These are phyloP conservation scores for Mucor plumbeus DNA, from an alignment of 371 early-diverging fungal species.

Conservation along the genomic window DNA sequence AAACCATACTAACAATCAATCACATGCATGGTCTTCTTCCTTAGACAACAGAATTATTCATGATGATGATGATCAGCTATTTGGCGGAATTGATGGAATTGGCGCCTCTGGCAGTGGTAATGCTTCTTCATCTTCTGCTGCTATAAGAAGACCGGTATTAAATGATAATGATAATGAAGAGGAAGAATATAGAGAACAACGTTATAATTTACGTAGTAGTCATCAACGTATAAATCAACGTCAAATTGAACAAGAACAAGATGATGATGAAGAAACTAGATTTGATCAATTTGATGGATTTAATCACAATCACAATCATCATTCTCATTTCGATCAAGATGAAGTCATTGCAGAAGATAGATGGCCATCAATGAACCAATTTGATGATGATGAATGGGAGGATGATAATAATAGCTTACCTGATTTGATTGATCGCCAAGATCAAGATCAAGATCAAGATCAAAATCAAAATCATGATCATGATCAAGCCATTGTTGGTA, in stretches of 20 bases:
- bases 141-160: too few species aligned
- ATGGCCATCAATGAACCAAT: constrained; percentile 1
- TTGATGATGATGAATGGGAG: constrained; percentile 8
- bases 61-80: constrained; percentile 12
- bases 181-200: background rate
- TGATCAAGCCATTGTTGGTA: constrained; percentile 1
- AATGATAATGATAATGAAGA: background rate
- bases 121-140: background rate
- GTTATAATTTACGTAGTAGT: background rate
- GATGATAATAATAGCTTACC: constrained; percentile 16
- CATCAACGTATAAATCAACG: background rate
- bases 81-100: constrained; percentile 5
- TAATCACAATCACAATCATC: background rate
- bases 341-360: background rate
- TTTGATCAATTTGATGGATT: background rate
- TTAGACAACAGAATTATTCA: background rate
- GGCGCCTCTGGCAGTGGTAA: background rate
- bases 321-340: background rate
- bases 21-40: constrained; percentile 6
- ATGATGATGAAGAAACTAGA: background rate
- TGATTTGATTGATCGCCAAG: constrained; percentile 10
- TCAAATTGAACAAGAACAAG: background rate
- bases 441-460: background rate
- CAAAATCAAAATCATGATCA: background rate
- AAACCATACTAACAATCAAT: background rate